phyloP scores from a whole-genome alignment of 2,329 filamentous ascomycete species.

The Magnaporthiopsis rhizophila region DNA sequence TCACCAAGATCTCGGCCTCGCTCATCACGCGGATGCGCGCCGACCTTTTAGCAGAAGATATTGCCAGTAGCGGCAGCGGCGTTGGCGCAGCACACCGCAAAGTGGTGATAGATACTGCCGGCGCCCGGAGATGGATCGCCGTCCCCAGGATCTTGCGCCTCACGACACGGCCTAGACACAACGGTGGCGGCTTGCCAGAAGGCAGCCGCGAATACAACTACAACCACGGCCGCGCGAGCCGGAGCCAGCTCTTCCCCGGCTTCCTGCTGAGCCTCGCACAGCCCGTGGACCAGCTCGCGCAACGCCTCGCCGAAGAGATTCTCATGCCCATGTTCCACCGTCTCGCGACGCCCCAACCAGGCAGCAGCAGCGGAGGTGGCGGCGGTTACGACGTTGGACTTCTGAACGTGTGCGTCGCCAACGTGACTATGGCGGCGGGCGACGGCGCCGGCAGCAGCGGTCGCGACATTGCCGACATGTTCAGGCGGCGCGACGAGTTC shows the following conservation, averaged over 20 bases:
- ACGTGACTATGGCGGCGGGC: slow-evolving; percentile 55
- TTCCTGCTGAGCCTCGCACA: slow-evolving; percentile 55
- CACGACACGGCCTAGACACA: slow-evolving; percentile 54
- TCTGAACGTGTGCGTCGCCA: slow-evolving; percentile 80
- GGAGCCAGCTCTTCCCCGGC: slow-evolving; percentile 50
- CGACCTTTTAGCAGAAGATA: slow-evolving; percentile 54
- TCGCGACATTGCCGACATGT: slow-evolving; percentile 76
- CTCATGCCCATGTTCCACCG: slow-evolving; percentile 10
- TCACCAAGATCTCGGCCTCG: slow-evolving; percentile 60
- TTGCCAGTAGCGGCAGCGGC: background rate
- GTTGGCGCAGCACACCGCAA: no score
- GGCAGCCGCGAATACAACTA: slow-evolving; percentile 37
- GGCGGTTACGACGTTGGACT: slow-evolving; percentile 74
- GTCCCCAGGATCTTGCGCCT: slow-evolving; percentile 75
- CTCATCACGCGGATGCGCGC: slow-evolving; percentile 70
- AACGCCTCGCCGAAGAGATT: slow-evolving; percentile 15
- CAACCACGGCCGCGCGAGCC: slow-evolving; percentile 69
- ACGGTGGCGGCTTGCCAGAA: slow-evolving; percentile 8
- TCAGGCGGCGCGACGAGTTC: slow-evolving; percentile 62
- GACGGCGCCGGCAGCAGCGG: slow-evolving; percentile 47
- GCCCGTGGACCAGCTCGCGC: slow-evolving; percentile 18
- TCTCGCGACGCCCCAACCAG: slow-evolving; percentile 29
- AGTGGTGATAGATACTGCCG: background rate
- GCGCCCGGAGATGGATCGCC: slow-evolving; percentile 55
- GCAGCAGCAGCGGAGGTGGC: slow-evolving; percentile 37